Percentiles rank a stretch among this genome's conserved stretches.
Evolutionary conservation across 176 grass and related monocot genomes (phyloP).

Genomic region (Tillandsia leiboldiana): DNA sequence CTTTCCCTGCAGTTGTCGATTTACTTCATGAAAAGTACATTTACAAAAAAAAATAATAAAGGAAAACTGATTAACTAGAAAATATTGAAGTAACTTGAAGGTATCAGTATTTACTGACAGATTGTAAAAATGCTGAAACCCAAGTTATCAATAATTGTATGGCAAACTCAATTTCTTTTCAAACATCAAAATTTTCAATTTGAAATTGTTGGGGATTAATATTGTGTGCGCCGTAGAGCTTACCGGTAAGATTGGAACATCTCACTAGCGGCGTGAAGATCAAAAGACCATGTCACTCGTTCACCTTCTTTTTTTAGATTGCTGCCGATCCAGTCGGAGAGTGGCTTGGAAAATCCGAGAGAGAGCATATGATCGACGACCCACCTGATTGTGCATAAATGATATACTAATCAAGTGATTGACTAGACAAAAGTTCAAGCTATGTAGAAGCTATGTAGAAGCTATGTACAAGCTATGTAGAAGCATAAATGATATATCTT

Average conservation of each 20-base stretch:
- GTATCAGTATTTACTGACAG: too few relatives aligned
- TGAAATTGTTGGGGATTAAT: not conserved
- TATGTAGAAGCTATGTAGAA: too few relatives aligned
- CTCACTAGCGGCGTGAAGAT: conserved; percentile 72
- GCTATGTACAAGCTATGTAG: too few relatives aligned
- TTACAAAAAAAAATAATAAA: not conserved
- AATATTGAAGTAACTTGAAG: not conserved
- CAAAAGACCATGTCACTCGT: conserved; percentile 73
- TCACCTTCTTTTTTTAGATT: conserved; percentile 69
- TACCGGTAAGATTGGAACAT: conserved; percentile 96
- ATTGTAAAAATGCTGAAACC: too few relatives aligned
- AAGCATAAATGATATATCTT: too few relatives aligned
- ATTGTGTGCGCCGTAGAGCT: not conserved
- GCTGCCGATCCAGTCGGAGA: conserved; percentile 92
- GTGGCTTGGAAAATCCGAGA: conserved; percentile 80
- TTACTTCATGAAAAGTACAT: not conserved
- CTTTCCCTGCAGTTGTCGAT: conserved; percentile 38
- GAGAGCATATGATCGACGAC: conserved; percentile 80
- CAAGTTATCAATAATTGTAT: too few relatives aligned
- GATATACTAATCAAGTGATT: too few relatives aligned
- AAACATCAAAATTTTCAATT: too few relatives aligned
- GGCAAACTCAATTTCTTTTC: too few relatives aligned
- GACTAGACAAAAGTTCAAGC: too few relatives aligned
- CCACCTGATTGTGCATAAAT: conserved; percentile 43
- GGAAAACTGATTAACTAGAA: not conserved